These are phyloP conservation scores for Komagataella populi DNA, from an alignment of 805 yeast genomes.

Conservation along the genomic window DNA sequence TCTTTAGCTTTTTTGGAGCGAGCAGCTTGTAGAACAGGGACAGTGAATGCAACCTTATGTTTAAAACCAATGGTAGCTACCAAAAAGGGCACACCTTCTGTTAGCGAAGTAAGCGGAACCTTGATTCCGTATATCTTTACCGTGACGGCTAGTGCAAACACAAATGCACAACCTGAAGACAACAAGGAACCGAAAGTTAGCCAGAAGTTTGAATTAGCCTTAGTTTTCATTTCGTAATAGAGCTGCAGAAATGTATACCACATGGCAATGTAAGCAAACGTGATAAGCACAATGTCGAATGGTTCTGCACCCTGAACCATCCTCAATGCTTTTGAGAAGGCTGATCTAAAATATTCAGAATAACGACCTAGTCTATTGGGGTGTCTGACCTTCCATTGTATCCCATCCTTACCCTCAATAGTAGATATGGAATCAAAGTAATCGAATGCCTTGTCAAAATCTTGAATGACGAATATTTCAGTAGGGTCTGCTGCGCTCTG, in stretches of 20 bases:
- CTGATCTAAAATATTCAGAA: conserved; percentile 32
- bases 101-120: conserved; percentile 59
- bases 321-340: conserved; percentile 24
- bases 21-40: conserved; percentile 34
- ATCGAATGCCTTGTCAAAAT: conserved; percentile 11
- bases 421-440: conserved; percentile 10
- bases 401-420: conserved; percentile 22
- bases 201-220: conserved; percentile 79
- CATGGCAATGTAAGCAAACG: conserved; percentile 80
- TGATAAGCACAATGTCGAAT: conserved; percentile 69
- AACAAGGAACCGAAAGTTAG: conserved; percentile 67
- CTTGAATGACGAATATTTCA: conserved; percentile 25
- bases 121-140: conserved; percentile 40
- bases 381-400: conserved; percentile 49
- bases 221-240: conserved; percentile 57
- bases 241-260: conserved; percentile 66
- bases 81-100: conserved; percentile 89
- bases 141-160: conserved; percentile 60
- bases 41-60: conserved; percentile 63
- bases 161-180: conserved; percentile 72
- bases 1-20: conserved; percentile 12
- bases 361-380: conserved; percentile 42
- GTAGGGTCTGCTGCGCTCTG: conserved; percentile 24
- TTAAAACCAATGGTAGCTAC: conserved; percentile 89
- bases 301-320: conserved; percentile 64